Percentiles rank a stretch among this genome's conserved stretches.
phyloP scores from a whole-genome alignment of 108 stramenopile species.

The Conticribra weissflogii region DNA sequence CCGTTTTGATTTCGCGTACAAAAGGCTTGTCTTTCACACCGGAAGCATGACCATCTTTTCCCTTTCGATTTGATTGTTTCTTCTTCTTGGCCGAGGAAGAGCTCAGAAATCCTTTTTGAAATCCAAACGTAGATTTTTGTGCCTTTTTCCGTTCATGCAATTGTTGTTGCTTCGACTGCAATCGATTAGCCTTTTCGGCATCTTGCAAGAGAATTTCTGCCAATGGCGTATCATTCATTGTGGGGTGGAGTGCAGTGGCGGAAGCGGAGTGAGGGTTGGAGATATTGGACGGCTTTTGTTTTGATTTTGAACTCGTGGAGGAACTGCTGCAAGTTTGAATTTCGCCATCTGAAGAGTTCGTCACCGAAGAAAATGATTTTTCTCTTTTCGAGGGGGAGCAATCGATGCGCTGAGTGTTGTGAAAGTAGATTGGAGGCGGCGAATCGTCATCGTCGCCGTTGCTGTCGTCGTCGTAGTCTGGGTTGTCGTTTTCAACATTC shows the following conservation, averaged over 20 bases:
- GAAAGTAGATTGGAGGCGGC: conserved; percentile 29
- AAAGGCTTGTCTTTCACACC: too few species aligned
- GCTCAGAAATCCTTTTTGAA: conserved; percentile 49
- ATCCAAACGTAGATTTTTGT: conserved; percentile 31
- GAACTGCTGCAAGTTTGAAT: too few species aligned
- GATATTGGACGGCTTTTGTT: not conserved
- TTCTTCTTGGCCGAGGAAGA: conserved; percentile 13
- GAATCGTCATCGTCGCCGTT: conserved; percentile 21
- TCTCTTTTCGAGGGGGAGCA: not conserved
- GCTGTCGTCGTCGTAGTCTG: not conserved
- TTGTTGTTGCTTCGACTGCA: not conserved
- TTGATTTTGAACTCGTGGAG: too few species aligned
- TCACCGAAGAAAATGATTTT: not conserved
- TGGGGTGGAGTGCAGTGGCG: not conserved
- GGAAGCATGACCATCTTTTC: too few species aligned
- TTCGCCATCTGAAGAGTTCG: not conserved
- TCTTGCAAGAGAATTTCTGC: conserved; percentile 35
- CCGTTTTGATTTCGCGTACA: too few species aligned
- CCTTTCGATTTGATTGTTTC: too few species aligned
- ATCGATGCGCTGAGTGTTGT: not conserved
- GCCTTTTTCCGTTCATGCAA: not conserved
- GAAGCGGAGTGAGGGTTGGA: not conserved
- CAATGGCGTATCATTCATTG: conserved; percentile 5
- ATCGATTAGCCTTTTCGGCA: not conserved
- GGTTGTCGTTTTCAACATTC: not conserved